Evolutionary conservation across 2,329 filamentous ascomycete genomes (phyloP).

Genomic region (Hypoxylon sp.): DNA sequence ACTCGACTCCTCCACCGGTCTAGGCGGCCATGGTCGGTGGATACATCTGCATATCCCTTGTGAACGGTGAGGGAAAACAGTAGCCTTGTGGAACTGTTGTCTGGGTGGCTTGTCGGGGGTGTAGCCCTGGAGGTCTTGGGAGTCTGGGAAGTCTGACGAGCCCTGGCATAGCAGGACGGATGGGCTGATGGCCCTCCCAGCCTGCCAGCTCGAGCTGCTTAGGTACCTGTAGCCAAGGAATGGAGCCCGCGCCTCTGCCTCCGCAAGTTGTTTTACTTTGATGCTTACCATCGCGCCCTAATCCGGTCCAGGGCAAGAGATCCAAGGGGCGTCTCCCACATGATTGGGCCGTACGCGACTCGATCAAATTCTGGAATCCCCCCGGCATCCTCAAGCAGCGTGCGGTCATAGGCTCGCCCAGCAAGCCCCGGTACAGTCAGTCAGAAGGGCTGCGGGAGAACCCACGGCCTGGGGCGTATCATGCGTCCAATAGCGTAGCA

Average conservation of each 20-base stretch:
- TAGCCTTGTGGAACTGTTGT: slow-evolving; percentile 29
- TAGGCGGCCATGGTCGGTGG: slow-evolving; percentile 13
- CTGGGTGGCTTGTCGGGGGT: slow-evolving; percentile 20
- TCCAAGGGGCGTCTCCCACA: slow-evolving; percentile 8
- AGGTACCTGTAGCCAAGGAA: slow-evolving; percentile 17
- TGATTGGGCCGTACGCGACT: slow-evolving; percentile 32
- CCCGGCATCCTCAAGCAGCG: slow-evolving; percentile 11
- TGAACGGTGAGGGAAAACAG: slow-evolving; percentile 33
- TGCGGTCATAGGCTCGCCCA: slow-evolving; percentile 2
- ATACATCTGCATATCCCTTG: slow-evolving; percentile 16
- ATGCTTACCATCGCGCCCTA: slow-evolving; percentile 40
- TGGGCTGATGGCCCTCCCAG: background rate
- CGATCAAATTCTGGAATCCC: slow-evolving; percentile 27
- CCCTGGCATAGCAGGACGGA: too few relatives aligned
- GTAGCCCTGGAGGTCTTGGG: slow-evolving; percentile 1
- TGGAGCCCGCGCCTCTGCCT: slow-evolving; percentile 40
- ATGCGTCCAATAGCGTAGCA: slow-evolving; percentile 41
- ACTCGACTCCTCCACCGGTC: slow-evolving; percentile 5
- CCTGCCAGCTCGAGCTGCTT: too few relatives aligned
- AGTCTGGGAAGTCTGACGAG: too few relatives aligned
- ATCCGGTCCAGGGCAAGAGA: slow-evolving; percentile 4
- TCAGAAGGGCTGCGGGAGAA: too few relatives aligned
- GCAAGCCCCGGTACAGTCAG: too few relatives aligned
- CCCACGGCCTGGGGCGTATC: too few relatives aligned
- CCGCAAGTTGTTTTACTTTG: slow-evolving; percentile 50